Percentiles rank a stretch among this genome's conserved stretches.
Evolutionary conservation across 179 eudicot species (phyloP).

Genomic region (Patellifolia procumbens): DNA sequence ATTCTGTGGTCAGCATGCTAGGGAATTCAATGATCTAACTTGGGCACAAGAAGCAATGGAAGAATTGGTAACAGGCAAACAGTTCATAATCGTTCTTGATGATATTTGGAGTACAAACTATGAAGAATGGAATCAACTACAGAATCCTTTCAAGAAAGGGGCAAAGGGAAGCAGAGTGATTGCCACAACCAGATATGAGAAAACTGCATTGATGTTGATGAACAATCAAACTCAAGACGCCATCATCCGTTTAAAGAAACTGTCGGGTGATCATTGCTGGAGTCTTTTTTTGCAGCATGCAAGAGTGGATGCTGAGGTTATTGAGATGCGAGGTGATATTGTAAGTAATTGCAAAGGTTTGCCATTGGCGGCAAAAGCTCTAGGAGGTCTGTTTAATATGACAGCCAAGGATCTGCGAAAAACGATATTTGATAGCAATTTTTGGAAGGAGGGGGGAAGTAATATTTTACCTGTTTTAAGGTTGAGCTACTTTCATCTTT

Average conservation of each 20-base stretch:
- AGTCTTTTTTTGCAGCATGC: slow-evolving; percentile 5
- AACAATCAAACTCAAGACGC: background rate
- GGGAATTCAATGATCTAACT: background rate
- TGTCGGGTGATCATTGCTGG: slow-evolving; percentile 5
- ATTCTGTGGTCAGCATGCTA: background rate
- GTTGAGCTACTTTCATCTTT: slow-evolving; percentile 29
- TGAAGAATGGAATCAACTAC: background rate
- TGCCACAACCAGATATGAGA: background rate
- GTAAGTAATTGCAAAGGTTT: background rate
- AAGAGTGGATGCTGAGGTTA: background rate
- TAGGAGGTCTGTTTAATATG: slow-evolving; percentile 23
- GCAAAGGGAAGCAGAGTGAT: slow-evolving; percentile 7
- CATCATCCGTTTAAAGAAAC: background rate
- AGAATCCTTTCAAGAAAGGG: background rate
- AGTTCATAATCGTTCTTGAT: slow-evolving; percentile 15
- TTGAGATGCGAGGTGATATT: background rate
- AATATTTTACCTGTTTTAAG: slow-evolving; percentile 25
- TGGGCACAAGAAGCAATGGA: background rate
- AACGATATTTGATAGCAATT: background rate
- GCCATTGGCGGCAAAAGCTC: slow-evolving; percentile 15
- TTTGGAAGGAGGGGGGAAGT: slow-evolving; percentile 20
- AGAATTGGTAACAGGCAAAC: background rate
- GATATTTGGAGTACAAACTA: slow-evolving; percentile 1
- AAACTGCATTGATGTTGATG: background rate
- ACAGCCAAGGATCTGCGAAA: slow-evolving; percentile 10